These are phyloP conservation scores for Vickermania ingenoplastis DNA, from an alignment of 208 protist species.

Conservation along the genomic window DNA sequence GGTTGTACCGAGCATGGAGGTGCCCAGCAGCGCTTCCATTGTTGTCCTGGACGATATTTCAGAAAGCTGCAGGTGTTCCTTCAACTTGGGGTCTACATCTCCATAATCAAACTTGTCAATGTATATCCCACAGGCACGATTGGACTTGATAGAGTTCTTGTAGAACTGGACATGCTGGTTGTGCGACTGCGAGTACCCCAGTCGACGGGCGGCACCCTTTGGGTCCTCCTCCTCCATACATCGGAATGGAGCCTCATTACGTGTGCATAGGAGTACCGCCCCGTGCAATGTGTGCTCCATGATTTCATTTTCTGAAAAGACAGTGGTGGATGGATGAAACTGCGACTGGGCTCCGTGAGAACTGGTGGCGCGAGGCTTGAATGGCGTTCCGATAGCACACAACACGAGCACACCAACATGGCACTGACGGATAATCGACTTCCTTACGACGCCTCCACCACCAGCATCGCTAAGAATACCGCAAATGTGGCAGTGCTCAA, in stretches of 20 bases:
- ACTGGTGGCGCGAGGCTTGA: constrained; percentile 22
- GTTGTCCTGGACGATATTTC: constrained; percentile 10
- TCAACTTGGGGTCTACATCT: constrained; percentile 18
- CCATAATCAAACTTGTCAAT: constrained; percentile 67
- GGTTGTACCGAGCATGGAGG: constrained; percentile 27
- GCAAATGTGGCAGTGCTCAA: constrained; percentile 48
- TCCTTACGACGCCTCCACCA: constrained; percentile 24
- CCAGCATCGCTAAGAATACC: constrained; percentile 64
- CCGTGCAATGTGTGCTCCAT: constrained; percentile 71
- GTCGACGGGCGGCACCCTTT: not conserved
- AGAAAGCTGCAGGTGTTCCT: not conserved
- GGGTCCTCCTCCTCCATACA: constrained; percentile 1
- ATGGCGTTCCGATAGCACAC: not conserved
- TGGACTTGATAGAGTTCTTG: constrained; percentile 54
- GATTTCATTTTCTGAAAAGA: constrained; percentile 56
- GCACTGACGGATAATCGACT: constrained; percentile 36
- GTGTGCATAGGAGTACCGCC: constrained; percentile 56
- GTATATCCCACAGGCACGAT: constrained; percentile 75
- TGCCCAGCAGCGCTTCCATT: constrained; percentile 47
- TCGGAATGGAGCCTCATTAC: constrained; percentile 38
- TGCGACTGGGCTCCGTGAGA: constrained; percentile 35
- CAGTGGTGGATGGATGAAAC: constrained; percentile 30
- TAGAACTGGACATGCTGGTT: constrained; percentile 18
- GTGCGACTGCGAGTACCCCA: not conserved
- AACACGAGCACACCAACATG: constrained; percentile 29